Percentiles rank a stretch among this genome's conserved stretches.
Conservation (phyloP, 768 basidiomycete species). For the Phaeotremella skinneri region DNA sequence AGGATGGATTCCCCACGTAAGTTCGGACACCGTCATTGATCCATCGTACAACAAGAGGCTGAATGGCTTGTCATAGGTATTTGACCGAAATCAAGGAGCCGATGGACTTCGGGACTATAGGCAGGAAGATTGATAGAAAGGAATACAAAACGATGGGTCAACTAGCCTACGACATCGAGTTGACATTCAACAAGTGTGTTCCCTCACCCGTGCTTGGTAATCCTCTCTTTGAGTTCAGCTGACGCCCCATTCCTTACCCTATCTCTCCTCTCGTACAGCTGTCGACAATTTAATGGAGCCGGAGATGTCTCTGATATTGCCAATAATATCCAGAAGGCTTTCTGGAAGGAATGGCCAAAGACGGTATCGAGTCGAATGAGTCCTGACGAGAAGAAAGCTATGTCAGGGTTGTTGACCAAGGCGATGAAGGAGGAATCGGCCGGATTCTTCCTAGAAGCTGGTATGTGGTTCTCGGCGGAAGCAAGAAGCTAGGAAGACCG, state of each 20-base stretch:
- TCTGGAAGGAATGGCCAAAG: constrained; percentile 84
- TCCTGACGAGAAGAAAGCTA: constrained; percentile 72
- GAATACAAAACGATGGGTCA: constrained; percentile 78
- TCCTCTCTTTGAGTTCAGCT: background rate
- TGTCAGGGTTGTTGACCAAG: constrained; percentile 67
- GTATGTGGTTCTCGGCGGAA: constrained; percentile 7
- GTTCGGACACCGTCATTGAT: constrained; percentile 46
- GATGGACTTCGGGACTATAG: constrained; percentile 89
- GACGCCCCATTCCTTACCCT: background rate
- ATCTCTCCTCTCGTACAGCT: constrained; percentile 49
- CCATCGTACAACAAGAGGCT: too few relatives aligned
- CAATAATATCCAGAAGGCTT: constrained; percentile 68
- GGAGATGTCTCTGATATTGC: constrained; percentile 67
- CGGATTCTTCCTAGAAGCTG: constrained; percentile 46
- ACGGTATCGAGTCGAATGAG: constrained; percentile 68
- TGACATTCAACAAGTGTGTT: constrained; percentile 70
- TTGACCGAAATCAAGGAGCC: constrained; percentile 85
- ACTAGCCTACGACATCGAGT: constrained; percentile 72
- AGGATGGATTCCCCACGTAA: constrained; percentile 87
- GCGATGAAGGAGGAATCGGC: constrained; percentile 69
- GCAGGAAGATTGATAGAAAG: constrained; percentile 63
- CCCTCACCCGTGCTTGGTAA: too few relatives aligned
- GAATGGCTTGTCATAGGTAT: constrained; percentile 59
- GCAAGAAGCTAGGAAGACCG: constrained; percentile 1
- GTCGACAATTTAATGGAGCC: constrained; percentile 86